These are phyloP conservation scores for Fragilariopsis cylindrus DNA, from an alignment of 108 stramenopile genomes.

Conservation along the genomic window DNA sequence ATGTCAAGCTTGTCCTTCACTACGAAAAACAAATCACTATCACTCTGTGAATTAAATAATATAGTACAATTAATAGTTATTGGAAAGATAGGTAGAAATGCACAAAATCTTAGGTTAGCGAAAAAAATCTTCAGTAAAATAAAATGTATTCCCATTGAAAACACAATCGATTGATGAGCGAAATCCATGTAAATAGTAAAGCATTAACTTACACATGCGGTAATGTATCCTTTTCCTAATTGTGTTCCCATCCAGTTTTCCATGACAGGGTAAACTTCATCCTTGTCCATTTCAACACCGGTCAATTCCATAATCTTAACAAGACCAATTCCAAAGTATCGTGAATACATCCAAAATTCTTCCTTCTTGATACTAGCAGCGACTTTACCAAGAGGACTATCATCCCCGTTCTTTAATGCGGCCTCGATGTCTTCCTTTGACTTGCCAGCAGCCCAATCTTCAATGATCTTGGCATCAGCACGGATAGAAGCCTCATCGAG, in stretches of 20 bases:
- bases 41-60: conserved; percentile 49
- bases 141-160: neutral
- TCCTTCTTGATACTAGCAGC: conserved; percentile 74
- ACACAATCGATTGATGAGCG: neutral
- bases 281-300: conserved; percentile 87
- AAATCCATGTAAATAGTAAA: neutral
- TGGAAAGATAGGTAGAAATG: neutral
- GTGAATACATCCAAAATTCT: conserved; percentile 91
- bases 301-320: conserved; percentile 79
- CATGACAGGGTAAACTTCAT: conserved; percentile 89
- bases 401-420: conserved; percentile 78
- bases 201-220: conserved; percentile 82
- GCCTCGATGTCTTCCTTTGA: conserved; percentile 81
- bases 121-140: neutral
- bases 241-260: conserved; percentile 84
- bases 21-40: conserved; percentile 82
- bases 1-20: conserved; percentile 89
- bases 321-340: conserved; percentile 87
- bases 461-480: conserved; percentile 70
- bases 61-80: neutral
- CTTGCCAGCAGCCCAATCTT: conserved; percentile 86
- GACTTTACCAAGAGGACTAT: conserved; percentile 62
- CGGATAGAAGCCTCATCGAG: conserved; percentile 79
- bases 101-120: neutral
- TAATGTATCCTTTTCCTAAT: conserved; percentile 73